Evolutionary conservation across 1,139 yeast genomes (phyloP).

Genomic region (Pichia cactophila): DNA sequence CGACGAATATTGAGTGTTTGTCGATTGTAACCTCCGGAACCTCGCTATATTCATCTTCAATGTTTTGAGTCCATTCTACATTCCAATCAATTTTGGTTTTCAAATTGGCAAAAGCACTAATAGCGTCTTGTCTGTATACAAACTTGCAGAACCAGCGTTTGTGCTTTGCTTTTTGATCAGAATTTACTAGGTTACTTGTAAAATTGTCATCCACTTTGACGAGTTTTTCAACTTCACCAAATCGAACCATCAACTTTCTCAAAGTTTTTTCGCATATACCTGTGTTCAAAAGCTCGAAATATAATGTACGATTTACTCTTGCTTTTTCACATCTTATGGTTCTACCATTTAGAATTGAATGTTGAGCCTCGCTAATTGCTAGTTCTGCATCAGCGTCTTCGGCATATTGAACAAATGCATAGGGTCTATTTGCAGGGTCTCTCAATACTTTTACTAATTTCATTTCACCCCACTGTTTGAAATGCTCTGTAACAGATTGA

Average conservation of each 20-base stretch:
- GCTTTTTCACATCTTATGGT: constrained; percentile 84
- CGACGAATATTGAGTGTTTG: constrained; percentile 65
- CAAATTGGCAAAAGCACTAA: constrained; percentile 70
- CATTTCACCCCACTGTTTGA: constrained; percentile 58
- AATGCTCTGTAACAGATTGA: constrained; percentile 56
- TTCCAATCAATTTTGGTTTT: constrained; percentile 44
- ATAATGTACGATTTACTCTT: constrained; percentile 79
- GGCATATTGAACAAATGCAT: constrained; percentile 86
- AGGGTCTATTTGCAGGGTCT: constrained; percentile 78
- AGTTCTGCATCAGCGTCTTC: constrained; percentile 60
- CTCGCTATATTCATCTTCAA: constrained; percentile 37
- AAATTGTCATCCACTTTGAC: constrained; percentile 40
- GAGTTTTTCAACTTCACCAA: constrained; percentile 71
- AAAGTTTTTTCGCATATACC: constrained; percentile 30
- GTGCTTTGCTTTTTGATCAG: constrained; percentile 15
- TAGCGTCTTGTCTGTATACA: constrained; percentile 85
- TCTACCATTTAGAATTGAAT: constrained; percentile 63
- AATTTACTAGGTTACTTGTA: constrained; percentile 15
- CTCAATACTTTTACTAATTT: constrained; percentile 77
- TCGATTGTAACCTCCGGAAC: constrained; percentile 45
- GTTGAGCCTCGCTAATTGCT: constrained; percentile 67
- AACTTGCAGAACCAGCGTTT: constrained; percentile 74
- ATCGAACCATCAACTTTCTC: constrained; percentile 36
- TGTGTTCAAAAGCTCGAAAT: constrained; percentile 34
- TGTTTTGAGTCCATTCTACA: constrained; percentile 83